Percentiles rank a stretch among this genome's conserved stretches.
Conservation (phyloP, 305 asterid genomes). For the Coffea humblotiana region DNA sequence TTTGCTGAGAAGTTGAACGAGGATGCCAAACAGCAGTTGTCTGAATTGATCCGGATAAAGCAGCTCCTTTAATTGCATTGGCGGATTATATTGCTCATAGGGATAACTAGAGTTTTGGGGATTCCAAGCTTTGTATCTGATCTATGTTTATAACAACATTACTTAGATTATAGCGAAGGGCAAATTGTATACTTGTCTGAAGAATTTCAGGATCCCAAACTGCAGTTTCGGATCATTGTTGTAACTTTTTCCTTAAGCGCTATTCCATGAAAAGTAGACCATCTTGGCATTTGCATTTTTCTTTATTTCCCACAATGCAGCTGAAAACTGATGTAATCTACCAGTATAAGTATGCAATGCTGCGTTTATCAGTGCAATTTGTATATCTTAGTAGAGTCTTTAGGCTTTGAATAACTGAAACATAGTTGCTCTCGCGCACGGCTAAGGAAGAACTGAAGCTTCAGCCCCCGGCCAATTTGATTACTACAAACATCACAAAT, state of each 20-base stretch:
- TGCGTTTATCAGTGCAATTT: not conserved
- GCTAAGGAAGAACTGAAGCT: not conserved
- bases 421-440: too few species aligned
- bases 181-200: not conserved
- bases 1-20: conserved; percentile 53
- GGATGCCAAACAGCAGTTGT: conserved; percentile 60
- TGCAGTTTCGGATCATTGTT: too few species aligned
- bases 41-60: conserved; percentile 46
- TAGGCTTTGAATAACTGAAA: too few species aligned
- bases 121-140: not conserved
- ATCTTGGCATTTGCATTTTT: not conserved
- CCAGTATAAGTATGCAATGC: not conserved
- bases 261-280: too few species aligned
- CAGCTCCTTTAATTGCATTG: conserved; percentile 62
- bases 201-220: too few species aligned
- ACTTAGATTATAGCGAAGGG: not conserved
- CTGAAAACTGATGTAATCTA: too few species aligned
- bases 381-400: not conserved
- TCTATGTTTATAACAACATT: not conserved
- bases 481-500: not conserved
- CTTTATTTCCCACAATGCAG: too few species aligned
- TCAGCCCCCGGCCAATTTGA: not conserved
- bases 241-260: too few species aligned
- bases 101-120: conserved; percentile 34
- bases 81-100: conserved; percentile 75